Percentiles rank a stretch among this genome's conserved stretches.
Evolutionary conservation across 1,284 basidiomycete species (phyloP).

Genomic region (Puccinia polysora): DNA sequence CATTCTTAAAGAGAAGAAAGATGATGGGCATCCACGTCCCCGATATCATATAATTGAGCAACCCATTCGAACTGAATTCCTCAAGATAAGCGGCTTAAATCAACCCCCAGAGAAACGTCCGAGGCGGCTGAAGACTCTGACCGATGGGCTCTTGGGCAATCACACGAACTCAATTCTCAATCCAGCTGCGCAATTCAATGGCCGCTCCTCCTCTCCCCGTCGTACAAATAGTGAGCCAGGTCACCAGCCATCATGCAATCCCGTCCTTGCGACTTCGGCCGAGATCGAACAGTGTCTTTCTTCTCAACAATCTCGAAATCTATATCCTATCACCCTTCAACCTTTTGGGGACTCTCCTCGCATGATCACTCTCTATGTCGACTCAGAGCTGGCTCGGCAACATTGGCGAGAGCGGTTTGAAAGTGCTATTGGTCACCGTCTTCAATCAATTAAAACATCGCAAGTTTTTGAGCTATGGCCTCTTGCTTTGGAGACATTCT

Average conservation of each 20-base stretch:
- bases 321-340: conserved; percentile 40
- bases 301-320: conserved; percentile 7
- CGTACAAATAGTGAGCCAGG: conserved; percentile 4
- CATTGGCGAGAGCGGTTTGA: conserved; percentile 88
- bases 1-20: conserved; percentile 32
- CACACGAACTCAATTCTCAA: background rate
- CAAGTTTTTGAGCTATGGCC: conserved; percentile 60
- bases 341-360: conserved; percentile 26
- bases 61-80: conserved; percentile 36
- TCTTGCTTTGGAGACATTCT: conserved; percentile 43
- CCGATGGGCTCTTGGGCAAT: conserved; percentile 3
- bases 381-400: conserved; percentile 65
- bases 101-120: conserved; percentile 33
- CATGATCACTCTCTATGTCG: conserved; percentile 67
- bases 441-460: conserved; percentile 81
- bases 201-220: background rate
- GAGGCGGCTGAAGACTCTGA: conserved; percentile 11
- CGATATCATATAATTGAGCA: conserved; percentile 25
- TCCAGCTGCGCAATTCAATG: background rate
- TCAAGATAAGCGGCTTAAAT: conserved; percentile 10
- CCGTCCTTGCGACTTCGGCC: background rate
- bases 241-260: background rate
- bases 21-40: background rate
- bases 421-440: conserved; percentile 76
- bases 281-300: background rate